phyloP scores from a whole-genome alignment of 805 yeast genomes.

The Yarrowia porcina region DNA sequence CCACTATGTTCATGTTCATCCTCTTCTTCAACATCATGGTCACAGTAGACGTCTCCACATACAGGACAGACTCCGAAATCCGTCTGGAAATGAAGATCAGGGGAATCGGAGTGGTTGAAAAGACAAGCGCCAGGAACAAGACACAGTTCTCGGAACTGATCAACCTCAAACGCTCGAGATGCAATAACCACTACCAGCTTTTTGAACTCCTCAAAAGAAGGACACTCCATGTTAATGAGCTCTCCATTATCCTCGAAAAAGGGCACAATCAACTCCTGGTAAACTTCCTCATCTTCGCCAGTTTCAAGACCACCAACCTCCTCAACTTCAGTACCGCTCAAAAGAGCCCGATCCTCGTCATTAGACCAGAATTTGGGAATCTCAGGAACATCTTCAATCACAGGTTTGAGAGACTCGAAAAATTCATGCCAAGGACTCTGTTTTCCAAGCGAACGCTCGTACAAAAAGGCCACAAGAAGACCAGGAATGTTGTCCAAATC shows the following conservation, averaged over 20 bases:
- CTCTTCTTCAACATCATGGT: constrained; percentile 36
- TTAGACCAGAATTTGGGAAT: constrained; percentile 70
- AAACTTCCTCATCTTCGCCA: constrained; percentile 43
- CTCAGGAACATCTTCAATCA: constrained; percentile 3
- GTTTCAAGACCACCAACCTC: constrained; percentile 57
- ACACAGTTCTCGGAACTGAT: constrained; percentile 66
- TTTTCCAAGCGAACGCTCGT: constrained; percentile 58
- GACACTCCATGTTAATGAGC: constrained; percentile 26
- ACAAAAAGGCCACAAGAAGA: constrained; percentile 64
- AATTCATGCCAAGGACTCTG: constrained; percentile 79
- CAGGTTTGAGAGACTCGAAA: constrained; percentile 47
- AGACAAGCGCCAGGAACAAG: constrained; percentile 90
- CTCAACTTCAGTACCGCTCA: constrained; percentile 62
- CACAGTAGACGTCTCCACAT: constrained; percentile 51
- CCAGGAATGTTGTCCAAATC: constrained; percentile 62
- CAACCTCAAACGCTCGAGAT: constrained; percentile 79
- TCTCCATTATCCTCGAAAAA: constrained; percentile 29
- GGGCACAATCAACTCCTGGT: constrained; percentile 39
- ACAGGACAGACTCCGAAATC: constrained; percentile 49
- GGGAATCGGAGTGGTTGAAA: constrained; percentile 67
- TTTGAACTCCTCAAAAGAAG: constrained; percentile 31
- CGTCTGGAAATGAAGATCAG: constrained; percentile 66
- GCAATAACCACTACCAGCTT: constrained; percentile 38
- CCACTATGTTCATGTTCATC: constrained; percentile 20
- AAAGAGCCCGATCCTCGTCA: constrained; percentile 42